phyloP scores from a whole-genome alignment of 306 rosid species.

The Corylus americana region DNA sequence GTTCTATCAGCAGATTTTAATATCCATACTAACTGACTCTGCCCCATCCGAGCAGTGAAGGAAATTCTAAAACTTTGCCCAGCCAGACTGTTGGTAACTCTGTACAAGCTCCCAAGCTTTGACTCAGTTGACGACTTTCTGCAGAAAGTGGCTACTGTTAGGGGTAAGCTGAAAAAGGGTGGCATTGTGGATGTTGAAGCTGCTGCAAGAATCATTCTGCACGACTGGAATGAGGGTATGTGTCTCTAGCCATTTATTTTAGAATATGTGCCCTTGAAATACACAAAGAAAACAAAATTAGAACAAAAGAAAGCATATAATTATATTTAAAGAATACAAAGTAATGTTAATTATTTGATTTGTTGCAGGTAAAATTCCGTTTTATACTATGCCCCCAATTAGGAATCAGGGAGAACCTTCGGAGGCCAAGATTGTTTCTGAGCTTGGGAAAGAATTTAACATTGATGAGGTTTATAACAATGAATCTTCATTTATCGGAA shows the following conservation, averaged over 20 bases:
- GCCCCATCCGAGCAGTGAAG: constrained; percentile 60
- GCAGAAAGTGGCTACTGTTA: constrained; percentile 76
- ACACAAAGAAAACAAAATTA: not conserved
- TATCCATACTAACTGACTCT: constrained; percentile 6
- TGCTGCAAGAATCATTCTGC: constrained; percentile 90
- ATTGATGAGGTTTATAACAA: constrained; percentile 71
- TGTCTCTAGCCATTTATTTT: constrained; percentile 1
- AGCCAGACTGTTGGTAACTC: constrained; percentile 56
- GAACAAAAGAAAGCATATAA: not conserved
- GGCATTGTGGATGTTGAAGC: constrained; percentile 74
- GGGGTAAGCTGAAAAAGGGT: constrained; percentile 95
- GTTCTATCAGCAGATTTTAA: not conserved
- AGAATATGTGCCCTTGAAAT: not conserved
- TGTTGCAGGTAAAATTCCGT: constrained; percentile 86
- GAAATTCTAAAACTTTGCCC: constrained; percentile 94
- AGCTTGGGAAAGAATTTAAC: constrained; percentile 74
- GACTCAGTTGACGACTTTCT: constrained; percentile 83
- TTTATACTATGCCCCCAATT: constrained; percentile 82
- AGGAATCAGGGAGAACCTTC: constrained; percentile 71
- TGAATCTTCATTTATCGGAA: constrained; percentile 85
- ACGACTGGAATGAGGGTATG: constrained; percentile 95
- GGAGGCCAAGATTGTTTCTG: constrained; percentile 67
- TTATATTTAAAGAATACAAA: not conserved
- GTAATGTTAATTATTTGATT: constrained; percentile 1
- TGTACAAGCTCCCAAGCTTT: constrained; percentile 80